Evolutionary conservation across 2,329 filamentous ascomycete genomes (phyloP).

Genomic region (Fusarium mangiferae): DNA sequence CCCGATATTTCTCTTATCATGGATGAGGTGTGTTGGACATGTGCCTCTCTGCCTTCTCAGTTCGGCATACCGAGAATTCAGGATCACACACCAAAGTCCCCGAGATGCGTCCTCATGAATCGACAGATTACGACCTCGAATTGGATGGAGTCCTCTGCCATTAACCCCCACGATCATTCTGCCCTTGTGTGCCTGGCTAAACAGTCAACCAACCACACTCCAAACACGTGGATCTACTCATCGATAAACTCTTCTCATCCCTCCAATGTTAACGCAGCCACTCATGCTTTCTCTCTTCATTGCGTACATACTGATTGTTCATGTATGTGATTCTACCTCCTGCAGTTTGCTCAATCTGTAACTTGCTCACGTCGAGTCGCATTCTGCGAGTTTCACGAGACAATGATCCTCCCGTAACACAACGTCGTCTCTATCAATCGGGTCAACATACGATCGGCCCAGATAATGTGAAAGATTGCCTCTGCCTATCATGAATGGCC

Average conservation of each 20-base stretch:
- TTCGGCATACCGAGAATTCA: constrained; percentile 19
- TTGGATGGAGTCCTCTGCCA: neutral
- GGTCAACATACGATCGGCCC: neutral
- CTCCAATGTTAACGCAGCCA: constrained; percentile 10
- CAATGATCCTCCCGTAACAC: neutral
- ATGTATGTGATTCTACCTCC: neutral
- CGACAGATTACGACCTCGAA: neutral
- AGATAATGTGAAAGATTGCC: neutral
- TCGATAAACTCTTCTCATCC: constrained; percentile 16
- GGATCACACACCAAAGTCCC: constrained; percentile 9
- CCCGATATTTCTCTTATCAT: constrained; percentile 15
- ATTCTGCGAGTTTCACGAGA: neutral
- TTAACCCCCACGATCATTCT: neutral
- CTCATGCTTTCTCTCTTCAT: neutral
- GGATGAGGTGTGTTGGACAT: neutral
- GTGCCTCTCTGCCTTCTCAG: constrained; percentile 16
- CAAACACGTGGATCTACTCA: constrained; percentile 37
- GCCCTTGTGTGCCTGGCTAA: constrained; percentile 4
- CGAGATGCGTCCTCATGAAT: neutral
- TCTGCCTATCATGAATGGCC: constrained; percentile 7
- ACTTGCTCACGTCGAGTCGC: neutral
- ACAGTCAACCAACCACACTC: constrained; percentile 16
- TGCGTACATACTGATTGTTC: neutral
- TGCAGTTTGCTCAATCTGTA: constrained; percentile 5
- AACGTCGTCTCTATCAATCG: neutral